phyloP scores from a whole-genome alignment of 106 monocot genomes.

The Acorus gramineus region DNA sequence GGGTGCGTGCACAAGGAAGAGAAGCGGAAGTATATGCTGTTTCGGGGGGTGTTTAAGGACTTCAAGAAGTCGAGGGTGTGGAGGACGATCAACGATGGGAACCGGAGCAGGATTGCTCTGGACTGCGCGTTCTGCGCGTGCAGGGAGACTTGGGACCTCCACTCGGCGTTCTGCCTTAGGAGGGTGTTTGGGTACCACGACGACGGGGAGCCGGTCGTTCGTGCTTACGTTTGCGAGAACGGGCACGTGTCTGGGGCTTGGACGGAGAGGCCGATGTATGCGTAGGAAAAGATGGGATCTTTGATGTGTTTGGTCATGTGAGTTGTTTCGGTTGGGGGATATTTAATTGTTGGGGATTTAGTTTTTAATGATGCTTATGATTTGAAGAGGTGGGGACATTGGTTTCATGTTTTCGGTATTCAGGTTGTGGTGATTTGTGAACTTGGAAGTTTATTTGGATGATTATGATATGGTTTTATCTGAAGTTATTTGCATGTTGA shows the following conservation, averaged over 20 bases:
- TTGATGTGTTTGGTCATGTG: too few relatives aligned
- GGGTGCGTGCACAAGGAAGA: conserved; percentile 77
- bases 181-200: conserved; percentile 82
- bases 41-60: conserved; percentile 74
- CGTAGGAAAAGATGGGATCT: too few relatives aligned
- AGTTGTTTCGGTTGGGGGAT: too few relatives aligned
- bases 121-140: conserved; percentile 72
- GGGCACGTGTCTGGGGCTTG: conserved; percentile 96
- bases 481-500: too few relatives aligned
- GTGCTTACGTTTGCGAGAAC: conserved; percentile 85
- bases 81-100: conserved; percentile 51
- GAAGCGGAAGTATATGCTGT: conserved; percentile 87
- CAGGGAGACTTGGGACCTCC: conserved; percentile 73
- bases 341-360: too few relatives aligned
- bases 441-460: too few relatives aligned
- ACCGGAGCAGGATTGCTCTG: conserved; percentile 31
- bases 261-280: conserved; percentile 68
- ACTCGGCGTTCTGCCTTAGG: conserved; percentile 85
- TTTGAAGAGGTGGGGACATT: too few relatives aligned
- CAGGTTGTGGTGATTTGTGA: too few relatives aligned
- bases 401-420: too few relatives aligned
- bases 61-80: conserved; percentile 84
- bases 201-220: conserved; percentile 85
- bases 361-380: too few relatives aligned
- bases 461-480: too few relatives aligned